These are phyloP conservation scores for Aspergillus calidoustus DNA, from an alignment of 2,329 filamentous ascomycete genomes.

Conservation along the genomic window DNA sequence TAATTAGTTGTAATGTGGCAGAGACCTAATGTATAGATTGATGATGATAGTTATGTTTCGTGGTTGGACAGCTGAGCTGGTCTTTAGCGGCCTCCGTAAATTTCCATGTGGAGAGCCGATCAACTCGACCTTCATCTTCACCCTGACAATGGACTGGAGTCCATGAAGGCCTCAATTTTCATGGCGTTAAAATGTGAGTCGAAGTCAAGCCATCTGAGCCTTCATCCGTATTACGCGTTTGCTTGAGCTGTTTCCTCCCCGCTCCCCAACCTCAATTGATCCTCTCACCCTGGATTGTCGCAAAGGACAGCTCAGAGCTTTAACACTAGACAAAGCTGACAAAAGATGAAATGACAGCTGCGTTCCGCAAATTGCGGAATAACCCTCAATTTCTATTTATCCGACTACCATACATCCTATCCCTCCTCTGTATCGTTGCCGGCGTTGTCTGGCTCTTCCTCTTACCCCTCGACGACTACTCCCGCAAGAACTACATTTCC, in stretches of 20 bases:
- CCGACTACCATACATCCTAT: slow-evolving; percentile 87
- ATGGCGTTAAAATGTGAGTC: slow-evolving; percentile 50
- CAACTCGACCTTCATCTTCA: slow-evolving; percentile 4
- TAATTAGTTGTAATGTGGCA: slow-evolving; percentile 16
- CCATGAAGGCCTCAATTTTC: slow-evolving; percentile 33
- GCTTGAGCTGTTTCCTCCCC: slow-evolving; percentile 3
- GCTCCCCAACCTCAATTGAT: slow-evolving; percentile 6
- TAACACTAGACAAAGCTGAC: slow-evolving; percentile 24
- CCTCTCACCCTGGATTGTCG: slow-evolving; percentile 22
- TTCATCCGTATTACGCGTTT: neutral
- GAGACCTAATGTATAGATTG: slow-evolving; percentile 17
- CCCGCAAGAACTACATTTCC: slow-evolving; percentile 90
- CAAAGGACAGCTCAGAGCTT: slow-evolving; percentile 20
- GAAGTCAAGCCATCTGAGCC: neutral
- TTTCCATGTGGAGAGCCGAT: slow-evolving; percentile 23
- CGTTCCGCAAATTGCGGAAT: slow-evolving; percentile 65
- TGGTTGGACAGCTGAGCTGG: slow-evolving; percentile 34
- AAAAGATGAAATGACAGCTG: slow-evolving; percentile 33
- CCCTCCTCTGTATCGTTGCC: slow-evolving; percentile 79
- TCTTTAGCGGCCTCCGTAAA: slow-evolving; percentile 38
- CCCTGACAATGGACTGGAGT: slow-evolving; percentile 27
- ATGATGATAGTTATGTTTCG: slow-evolving; percentile 5
- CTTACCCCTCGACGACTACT: slow-evolving; percentile 88
- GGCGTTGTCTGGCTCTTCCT: slow-evolving; percentile 89
- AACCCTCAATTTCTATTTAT: slow-evolving; percentile 73